These are phyloP conservation scores for Suhomyces bolitotheri DNA, from an alignment of 1,139 yeast genomes.

Conservation along the genomic window DNA sequence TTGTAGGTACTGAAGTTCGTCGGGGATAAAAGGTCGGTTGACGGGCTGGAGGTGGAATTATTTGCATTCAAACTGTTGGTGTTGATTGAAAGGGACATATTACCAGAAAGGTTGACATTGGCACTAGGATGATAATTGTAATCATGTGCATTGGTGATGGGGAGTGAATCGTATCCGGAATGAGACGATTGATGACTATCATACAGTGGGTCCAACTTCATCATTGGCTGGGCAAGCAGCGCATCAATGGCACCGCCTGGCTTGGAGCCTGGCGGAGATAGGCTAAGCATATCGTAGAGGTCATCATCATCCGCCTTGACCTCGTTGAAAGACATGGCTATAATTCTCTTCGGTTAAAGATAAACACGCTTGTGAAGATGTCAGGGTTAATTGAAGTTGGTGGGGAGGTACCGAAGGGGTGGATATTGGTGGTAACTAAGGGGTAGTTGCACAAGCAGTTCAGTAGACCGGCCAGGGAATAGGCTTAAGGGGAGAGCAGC, in stretches of 20 bases:
- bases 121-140: conserved; percentile 6
- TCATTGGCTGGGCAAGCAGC: conserved; percentile 2
- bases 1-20: conserved; percentile 8
- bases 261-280: conserved; percentile 13
- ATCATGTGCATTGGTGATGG: background rate
- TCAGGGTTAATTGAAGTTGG: no score
- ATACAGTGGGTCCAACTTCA: conserved; percentile 1
- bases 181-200: no score
- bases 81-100: conserved; percentile 2
- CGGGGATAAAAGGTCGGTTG: conserved; percentile 14
- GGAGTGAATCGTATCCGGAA: background rate
- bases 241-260: conserved; percentile 1
- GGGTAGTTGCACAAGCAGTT: no score
- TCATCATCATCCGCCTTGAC: conserved; percentile 11
- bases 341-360: no score
- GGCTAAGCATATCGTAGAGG: conserved; percentile 15
- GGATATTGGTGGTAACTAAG: no score
- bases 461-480: no score
- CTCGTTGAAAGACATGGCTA: conserved; percentile 5
- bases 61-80: conserved; percentile 1
- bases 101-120: conserved; percentile 6
- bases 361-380: no score
- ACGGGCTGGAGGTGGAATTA: conserved; percentile 10
- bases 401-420: no score
- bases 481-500: no score